Percentiles rank a stretch among this genome's conserved stretches.
Evolutionary conservation across 208 protist genomes (phyloP).

Genomic region (Leishmania braziliensis): DNA sequence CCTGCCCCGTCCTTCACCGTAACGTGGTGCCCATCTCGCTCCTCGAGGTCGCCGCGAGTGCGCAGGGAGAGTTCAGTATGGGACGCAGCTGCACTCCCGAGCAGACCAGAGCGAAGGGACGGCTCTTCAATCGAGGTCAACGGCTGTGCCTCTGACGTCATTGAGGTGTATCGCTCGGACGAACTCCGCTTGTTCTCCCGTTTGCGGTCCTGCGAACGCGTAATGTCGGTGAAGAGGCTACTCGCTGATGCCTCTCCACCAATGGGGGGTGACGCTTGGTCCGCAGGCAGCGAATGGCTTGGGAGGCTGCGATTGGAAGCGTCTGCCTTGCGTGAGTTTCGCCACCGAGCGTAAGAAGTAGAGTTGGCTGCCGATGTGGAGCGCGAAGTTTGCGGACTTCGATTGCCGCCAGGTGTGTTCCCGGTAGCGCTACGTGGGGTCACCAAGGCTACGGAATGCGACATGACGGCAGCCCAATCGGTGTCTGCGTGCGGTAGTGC

Average conservation of each 20-base stretch:
- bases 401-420: background rate
- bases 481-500: background rate
- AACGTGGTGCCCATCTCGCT: background rate
- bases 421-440: background rate
- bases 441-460: background rate
- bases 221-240: background rate
- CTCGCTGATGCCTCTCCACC: background rate
- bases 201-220: background rate
- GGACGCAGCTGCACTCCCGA: background rate
- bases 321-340: background rate
- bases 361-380: background rate
- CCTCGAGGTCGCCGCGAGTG: background rate
- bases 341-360: background rate
- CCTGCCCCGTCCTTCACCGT: background rate
- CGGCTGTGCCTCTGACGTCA: background rate
- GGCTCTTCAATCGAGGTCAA: constrained; percentile 6
- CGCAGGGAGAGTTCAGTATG: background rate
- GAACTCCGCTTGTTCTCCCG: background rate
- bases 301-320: background rate
- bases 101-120: background rate
- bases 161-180: background rate
- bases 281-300: background rate
- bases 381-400: background rate
- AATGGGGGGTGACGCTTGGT: background rate
- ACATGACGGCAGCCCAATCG: background rate